Evolutionary conservation across 139 green algal genomes (phyloP), one percentile per base, ranked within the genome.

Genomic region (Tetraselmis chui): DNA sequence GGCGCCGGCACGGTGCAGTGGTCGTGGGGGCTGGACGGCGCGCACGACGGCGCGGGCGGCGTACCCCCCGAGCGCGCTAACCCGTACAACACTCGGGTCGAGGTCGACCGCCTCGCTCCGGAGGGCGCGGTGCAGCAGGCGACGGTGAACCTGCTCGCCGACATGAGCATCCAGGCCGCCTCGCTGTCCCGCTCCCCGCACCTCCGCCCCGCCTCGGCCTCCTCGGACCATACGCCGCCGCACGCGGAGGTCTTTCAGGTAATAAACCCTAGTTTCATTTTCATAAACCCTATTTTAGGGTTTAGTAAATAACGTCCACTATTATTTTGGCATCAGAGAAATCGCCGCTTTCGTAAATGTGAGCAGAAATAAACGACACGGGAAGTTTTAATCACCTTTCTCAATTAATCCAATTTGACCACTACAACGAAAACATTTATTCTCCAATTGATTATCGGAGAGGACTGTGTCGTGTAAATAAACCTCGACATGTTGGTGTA

Each of bases 1-100:
- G 76, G 76, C 5, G 28, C 76, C 23, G 76, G 76, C 24, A 80
- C 76, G 25, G 76, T 80, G 76, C 76, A 80, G 76, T 80, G 76
- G 76, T 32, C 27, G 18, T 80, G 76, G 76, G 76, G 30, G 22
- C 76, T 80, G 22, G n/a, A 32, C 25, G 27, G 22, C 28, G 25
- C 25, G 24, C 76, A 80, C 76, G 76, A 80, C 30, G 76, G 76
- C 76, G 30, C n/a, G 76, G 25, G 76, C 27, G 76, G 76, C 27
- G 76, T 80, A 22, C 76, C 76, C 22, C 76, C 76, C 22, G 76
- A 80, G 76, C n/a, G 76, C 23, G 76, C 76, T 22, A 80, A 80
- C 28, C 76, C 76, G 76, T 80, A 32, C 30, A 59, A 58, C 30
- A 80, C 76, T 2, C 76, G 76, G 25, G 22, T 80, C 28, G 25